Conservation (phyloP, 345 rosid species). For the Citrus reticulata region DNA sequence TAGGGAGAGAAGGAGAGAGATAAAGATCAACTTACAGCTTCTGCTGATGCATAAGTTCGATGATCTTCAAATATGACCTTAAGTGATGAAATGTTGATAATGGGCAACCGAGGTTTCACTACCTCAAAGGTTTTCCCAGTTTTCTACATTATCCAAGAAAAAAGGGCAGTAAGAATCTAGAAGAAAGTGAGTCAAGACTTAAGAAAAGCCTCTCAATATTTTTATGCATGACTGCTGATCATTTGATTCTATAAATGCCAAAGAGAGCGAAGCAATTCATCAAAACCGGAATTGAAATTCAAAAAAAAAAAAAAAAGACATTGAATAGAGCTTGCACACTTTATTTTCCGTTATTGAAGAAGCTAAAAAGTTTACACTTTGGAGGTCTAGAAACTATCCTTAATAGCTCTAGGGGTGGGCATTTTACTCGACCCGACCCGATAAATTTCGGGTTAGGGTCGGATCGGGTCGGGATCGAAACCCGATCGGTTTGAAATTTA, state of each 20-base stretch:
- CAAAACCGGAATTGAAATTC: neutral
- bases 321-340: neutral
- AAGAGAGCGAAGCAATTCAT: neutral
- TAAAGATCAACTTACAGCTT: conserved; percentile 60
- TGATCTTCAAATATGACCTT: conserved; percentile 87
- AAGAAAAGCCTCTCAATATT: neutral
- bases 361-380: neutral
- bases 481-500: too few species aligned
- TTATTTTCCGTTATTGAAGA: neutral
- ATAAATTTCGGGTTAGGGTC: too few species aligned
- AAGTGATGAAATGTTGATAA: conserved; percentile 70
- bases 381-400: neutral
- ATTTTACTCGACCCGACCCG: too few species aligned
- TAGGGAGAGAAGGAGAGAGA: neutral
- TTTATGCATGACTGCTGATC: neutral
- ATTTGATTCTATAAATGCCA: neutral
- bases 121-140: conserved; percentile 80
- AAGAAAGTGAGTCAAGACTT: conserved; percentile 1
- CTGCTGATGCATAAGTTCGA: conserved; percentile 81
- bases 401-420: neutral
- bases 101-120: conserved; percentile 72
- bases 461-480: too few species aligned
- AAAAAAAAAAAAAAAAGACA: neutral
- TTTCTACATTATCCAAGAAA: conserved; percentile 54
- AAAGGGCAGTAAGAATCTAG: conserved; percentile 8